A percentile compares a stretch with the other conserved stretches of the same genome.
These are phyloP conservation scores for Schwanniomyces polymorphus DNA, from an alignment of 805 yeast genomes.

Conservation along the genomic window DNA sequence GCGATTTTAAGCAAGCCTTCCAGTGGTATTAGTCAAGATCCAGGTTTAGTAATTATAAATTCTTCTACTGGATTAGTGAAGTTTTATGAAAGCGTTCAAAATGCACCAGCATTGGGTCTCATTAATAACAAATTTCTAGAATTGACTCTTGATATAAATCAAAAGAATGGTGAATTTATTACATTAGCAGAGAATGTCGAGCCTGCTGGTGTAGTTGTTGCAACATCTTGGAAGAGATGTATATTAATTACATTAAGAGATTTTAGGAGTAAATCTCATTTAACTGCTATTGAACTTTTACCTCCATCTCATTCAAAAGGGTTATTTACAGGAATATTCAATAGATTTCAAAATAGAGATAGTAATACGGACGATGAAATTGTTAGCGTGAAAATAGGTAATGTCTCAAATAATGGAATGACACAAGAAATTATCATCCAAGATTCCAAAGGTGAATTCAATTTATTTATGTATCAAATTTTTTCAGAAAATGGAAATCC, in stretches of 20 bases:
- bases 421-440: constrained; percentile 42
- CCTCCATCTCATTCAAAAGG: constrained; percentile 10
- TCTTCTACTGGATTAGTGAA: constrained; percentile 56
- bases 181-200: constrained; percentile 59
- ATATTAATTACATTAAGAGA: constrained; percentile 65
- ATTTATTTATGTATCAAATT: constrained; percentile 26
- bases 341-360: constrained; percentile 1
- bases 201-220: constrained; percentile 71
- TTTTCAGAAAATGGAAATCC: constrained; percentile 28
- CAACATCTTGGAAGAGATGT: constrained; percentile 71
- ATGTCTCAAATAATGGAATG: constrained; percentile 48
- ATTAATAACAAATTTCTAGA: constrained; percentile 46
- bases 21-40: constrained; percentile 49
- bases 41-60: constrained; percentile 72
- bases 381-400: constrained; percentile 58
- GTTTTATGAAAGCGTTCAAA: constrained; percentile 74
- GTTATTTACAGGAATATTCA: constrained; percentile 6
- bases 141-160: constrained; percentile 37
- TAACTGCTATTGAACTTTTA: constrained; percentile 35
- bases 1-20: constrained; percentile 61
- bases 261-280: constrained; percentile 59
- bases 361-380: constrained; percentile 43
- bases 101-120: constrained; percentile 65
- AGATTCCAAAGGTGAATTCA: constrained; percentile 46
- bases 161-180: constrained; percentile 51